A percentile compares a stretch with the other conserved stretches of the same genome.
Conservation (phyloP, 2,329 filamentous ascomycete genomes). For the Aplosporella prunicola region DNA sequence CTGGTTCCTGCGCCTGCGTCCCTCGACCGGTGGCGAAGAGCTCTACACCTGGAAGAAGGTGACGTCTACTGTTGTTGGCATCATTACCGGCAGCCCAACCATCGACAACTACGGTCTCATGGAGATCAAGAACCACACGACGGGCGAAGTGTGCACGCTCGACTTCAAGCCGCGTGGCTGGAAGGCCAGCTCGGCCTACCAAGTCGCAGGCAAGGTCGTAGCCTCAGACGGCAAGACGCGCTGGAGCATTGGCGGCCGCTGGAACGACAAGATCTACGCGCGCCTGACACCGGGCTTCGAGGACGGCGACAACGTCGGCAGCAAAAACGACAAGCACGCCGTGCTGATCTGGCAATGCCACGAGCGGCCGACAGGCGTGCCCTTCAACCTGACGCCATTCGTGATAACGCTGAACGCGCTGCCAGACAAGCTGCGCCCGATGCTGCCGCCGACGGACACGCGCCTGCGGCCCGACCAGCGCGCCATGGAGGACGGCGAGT, state of each 20-base stretch:
- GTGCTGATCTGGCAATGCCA: slow-evolving; percentile 93
- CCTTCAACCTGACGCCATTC: slow-evolving; percentile 96
- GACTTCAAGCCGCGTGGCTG: slow-evolving; percentile 95
- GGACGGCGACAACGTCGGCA: slow-evolving; percentile 33
- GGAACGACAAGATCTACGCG: slow-evolving; percentile 96
- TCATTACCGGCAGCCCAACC: slow-evolving; percentile 90
- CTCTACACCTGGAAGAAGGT: slow-evolving; percentile 99
- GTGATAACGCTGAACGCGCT: slow-evolving; percentile 90
- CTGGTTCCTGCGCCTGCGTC: slow-evolving; percentile 85
- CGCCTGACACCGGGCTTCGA: slow-evolving; percentile 87
- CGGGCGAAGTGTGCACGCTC: slow-evolving; percentile 77
- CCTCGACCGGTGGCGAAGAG: slow-evolving; percentile 66
- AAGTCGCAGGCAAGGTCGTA: slow-evolving; percentile 76
- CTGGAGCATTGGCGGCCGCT: slow-evolving; percentile 85
- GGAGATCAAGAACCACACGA: slow-evolving; percentile 96
- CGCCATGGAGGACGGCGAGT: slow-evolving; percentile 97
- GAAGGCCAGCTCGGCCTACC: slow-evolving; percentile 87
- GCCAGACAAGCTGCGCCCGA: slow-evolving; percentile 65
- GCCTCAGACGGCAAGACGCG: slow-evolving; percentile 70
- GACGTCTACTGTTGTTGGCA: slow-evolving; percentile 92
- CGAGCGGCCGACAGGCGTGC: slow-evolving; percentile 68
- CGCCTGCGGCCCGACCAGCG: slow-evolving; percentile 88
- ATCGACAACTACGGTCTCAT: slow-evolving; percentile 98
- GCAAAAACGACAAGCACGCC: slow-evolving; percentile 55
- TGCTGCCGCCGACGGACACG: slow-evolving; percentile 86